Conservation (phyloP, 768 basidiomycete genomes). For the Lactarius pseudohatsudake region DNA sequence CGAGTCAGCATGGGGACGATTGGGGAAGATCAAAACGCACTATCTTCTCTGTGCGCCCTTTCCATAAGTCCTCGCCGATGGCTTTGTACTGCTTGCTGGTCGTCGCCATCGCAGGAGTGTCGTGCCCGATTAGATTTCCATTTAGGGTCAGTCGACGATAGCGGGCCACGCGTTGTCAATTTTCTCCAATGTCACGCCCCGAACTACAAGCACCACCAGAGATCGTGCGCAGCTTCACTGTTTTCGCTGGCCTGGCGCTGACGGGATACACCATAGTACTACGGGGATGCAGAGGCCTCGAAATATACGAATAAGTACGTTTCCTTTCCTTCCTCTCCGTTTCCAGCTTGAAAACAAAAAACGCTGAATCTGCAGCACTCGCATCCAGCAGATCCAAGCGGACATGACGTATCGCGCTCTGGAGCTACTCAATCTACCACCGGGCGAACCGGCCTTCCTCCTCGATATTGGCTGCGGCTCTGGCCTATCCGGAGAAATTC, state of each 20-base stretch:
- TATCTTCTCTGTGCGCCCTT: conserved; percentile 90
- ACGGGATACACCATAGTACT: conserved; percentile 60
- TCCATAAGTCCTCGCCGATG: conserved; percentile 96
- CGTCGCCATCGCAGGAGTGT: conserved; percentile 53
- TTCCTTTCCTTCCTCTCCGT: background rate
- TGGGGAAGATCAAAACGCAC: conserved; percentile 48
- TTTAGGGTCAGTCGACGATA: background rate
- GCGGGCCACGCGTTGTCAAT: background rate
- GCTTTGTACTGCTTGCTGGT: conserved; percentile 82
- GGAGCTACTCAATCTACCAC: conserved; percentile 83
- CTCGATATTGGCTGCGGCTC: conserved; percentile 97
- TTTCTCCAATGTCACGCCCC: conserved; percentile 51
- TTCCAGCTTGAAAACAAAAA: background rate
- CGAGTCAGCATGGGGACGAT: conserved; percentile 27
- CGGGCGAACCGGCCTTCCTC: conserved; percentile 76
- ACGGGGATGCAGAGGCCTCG: conserved; percentile 91
- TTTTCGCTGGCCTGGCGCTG: background rate
- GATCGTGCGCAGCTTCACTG: conserved; percentile 53
- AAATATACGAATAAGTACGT: conserved; percentile 94
- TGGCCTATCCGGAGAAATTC: conserved; percentile 93
- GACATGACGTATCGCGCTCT: conserved; percentile 97
- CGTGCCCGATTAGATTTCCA: background rate
- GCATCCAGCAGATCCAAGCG: conserved; percentile 94
- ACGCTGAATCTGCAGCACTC: conserved; percentile 56
- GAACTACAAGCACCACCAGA: conserved; percentile 64